Evolutionary conservation across 129 eudicot genomes (phyloP).

Genomic region (Calendula officinalis): DNA sequence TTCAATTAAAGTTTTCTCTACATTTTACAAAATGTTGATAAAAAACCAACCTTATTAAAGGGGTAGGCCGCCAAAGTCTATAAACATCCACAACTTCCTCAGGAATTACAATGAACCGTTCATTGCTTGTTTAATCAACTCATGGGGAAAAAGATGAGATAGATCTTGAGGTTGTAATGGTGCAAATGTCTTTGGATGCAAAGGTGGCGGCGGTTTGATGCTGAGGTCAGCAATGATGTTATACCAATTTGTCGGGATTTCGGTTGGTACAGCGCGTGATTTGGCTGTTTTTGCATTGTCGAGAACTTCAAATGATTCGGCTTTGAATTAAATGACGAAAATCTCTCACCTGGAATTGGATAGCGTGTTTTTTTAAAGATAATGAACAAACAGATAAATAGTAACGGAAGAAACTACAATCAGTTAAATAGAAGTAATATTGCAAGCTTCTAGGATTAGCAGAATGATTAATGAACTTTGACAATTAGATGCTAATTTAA

Average conservation of each 20-base stretch:
- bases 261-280: constrained; percentile 31
- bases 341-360: constrained; percentile 44
- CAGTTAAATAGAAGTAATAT: neutral
- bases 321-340: constrained; percentile 17
- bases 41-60: constrained; percentile 71
- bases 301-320: constrained; percentile 38
- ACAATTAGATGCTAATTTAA: neutral
- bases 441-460: neutral
- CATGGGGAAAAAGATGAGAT: constrained; percentile 78
- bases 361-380: neutral
- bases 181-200: constrained; percentile 72
- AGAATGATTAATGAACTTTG: neutral
- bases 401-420: neutral
- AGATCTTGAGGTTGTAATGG: constrained; percentile 78
- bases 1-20: constrained; percentile 18
- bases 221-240: constrained; percentile 85
- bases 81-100: constrained; percentile 82
- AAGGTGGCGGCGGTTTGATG: constrained; percentile 77
- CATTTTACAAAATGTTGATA: too few species aligned
- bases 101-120: constrained; percentile 66
- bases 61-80: constrained; percentile 94
- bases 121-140: constrained; percentile 66
- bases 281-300: constrained; percentile 30
- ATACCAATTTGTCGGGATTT: constrained; percentile 83
- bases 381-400: neutral